Evolutionary conservation across 2,329 filamentous ascomycete genomes (phyloP).

Genomic region (Coleophoma cylindrospora): DNA sequence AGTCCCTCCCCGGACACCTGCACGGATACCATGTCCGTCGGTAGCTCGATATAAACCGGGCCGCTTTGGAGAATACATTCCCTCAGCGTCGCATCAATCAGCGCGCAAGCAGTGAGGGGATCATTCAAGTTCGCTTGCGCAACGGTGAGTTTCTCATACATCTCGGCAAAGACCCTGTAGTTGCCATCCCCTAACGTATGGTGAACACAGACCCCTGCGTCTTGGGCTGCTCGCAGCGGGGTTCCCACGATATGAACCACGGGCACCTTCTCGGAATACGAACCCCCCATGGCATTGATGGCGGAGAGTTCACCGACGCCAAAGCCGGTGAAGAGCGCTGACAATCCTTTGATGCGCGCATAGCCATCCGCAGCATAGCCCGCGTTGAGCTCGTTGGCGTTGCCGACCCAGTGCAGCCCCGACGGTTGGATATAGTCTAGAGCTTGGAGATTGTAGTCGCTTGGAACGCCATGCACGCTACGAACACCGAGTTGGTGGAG

Average conservation of each 20-base stretch:
- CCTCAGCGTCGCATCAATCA: slow-evolving; percentile 41
- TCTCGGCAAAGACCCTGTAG: not conserved
- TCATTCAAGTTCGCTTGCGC: not conserved
- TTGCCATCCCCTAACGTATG: slow-evolving; percentile 47
- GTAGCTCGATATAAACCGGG: slow-evolving; percentile 50
- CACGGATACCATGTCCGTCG: slow-evolving; percentile 41
- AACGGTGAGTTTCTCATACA: not conserved
- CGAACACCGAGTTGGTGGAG: slow-evolving; percentile 29
- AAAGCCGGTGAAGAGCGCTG: slow-evolving; percentile 67
- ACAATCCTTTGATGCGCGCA: slow-evolving; percentile 63
- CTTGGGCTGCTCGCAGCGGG: slow-evolving; percentile 36
- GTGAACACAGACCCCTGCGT: slow-evolving; percentile 43
- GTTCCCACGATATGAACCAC: slow-evolving; percentile 58
- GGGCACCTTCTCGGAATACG: slow-evolving; percentile 65
- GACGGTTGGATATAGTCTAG: slow-evolving; percentile 9
- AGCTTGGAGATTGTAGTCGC: slow-evolving; percentile 15
- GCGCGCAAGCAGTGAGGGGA: not conserved
- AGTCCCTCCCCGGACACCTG: slow-evolving; percentile 24
- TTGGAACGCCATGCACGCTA: slow-evolving; percentile 41
- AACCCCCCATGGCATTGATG: slow-evolving; percentile 65
- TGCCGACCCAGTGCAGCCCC: slow-evolving; percentile 7
- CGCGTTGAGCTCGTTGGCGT: slow-evolving; percentile 5
- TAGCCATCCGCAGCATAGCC: slow-evolving; percentile 73
- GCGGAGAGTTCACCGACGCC: slow-evolving; percentile 68
- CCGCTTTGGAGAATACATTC: slow-evolving; percentile 44